Evolutionary conservation across 1,139 yeast genomes (phyloP).

Genomic region (Taphrina flavorubra): DNA sequence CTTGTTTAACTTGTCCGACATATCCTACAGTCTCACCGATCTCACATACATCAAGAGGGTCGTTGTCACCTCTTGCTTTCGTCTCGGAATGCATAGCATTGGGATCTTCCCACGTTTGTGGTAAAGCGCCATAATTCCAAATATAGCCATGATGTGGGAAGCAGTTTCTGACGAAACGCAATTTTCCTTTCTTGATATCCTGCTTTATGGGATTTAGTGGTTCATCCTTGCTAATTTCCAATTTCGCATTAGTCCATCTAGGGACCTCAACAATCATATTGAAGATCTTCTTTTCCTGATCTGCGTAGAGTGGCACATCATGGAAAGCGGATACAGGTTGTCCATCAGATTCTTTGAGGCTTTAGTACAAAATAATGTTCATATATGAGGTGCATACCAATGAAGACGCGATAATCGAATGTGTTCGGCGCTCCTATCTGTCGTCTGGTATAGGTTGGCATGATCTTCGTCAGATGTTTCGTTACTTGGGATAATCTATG

Average conservation of each 20-base stretch:
- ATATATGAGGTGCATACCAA: slow-evolving; percentile 50
- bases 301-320: slow-evolving; percentile 80
- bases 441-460: slow-evolving; percentile 53
- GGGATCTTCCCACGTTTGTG: slow-evolving; percentile 96
- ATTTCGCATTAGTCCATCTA: slow-evolving; percentile 66
- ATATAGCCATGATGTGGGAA: slow-evolving; percentile 97
- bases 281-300: slow-evolving; percentile 66
- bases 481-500: slow-evolving; percentile 15
- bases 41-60: slow-evolving; percentile 95
- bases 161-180: slow-evolving; percentile 77
- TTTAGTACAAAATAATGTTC: background rate
- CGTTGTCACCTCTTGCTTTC: slow-evolving; percentile 82
- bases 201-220: slow-evolving; percentile 88
- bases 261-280: slow-evolving; percentile 95
- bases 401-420: slow-evolving; percentile 75
- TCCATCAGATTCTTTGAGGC: slow-evolving; percentile 56
- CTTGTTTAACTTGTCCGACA: slow-evolving; percentile 78
- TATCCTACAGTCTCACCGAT: slow-evolving; percentile 73
- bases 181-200: slow-evolving; percentile 88
- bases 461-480: slow-evolving; percentile 21
- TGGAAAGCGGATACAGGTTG: slow-evolving; percentile 79
- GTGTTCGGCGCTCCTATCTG: slow-evolving; percentile 88
- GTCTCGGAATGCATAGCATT: slow-evolving; percentile 57
- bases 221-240: slow-evolving; percentile 79
- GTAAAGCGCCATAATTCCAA: slow-evolving; percentile 74